Percentiles rank a stretch among this genome's conserved stretches.
These are phyloP conservation scores for Parasarocladium wereldwijsianum DNA, from an alignment of 2,329 filamentous ascomycete genomes.

Conservation along the genomic window DNA sequence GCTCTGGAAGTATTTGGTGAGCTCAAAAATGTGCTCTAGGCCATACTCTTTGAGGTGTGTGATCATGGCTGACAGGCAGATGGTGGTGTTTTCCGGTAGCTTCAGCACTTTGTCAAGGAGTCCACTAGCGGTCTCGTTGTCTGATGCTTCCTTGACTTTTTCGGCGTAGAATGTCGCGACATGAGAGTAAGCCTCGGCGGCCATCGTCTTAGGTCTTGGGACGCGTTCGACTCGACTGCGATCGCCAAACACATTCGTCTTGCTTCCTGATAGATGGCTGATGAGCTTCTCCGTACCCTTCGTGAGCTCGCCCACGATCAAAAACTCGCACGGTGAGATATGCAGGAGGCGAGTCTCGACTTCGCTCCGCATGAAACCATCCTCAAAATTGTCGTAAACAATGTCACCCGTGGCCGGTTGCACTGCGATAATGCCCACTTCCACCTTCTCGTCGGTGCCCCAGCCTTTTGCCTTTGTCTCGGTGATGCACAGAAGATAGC, in stretches of 20 bases:
- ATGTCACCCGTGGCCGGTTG: slow-evolving; percentile 94
- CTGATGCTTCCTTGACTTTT: slow-evolving; percentile 52
- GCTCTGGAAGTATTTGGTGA: slow-evolving; percentile 94
- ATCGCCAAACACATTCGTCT: slow-evolving; percentile 84
- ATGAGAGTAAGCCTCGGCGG: slow-evolving; percentile 72
- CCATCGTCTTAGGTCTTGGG: slow-evolving; percentile 63
- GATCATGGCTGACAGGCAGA: slow-evolving; percentile 95
- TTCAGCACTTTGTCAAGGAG: slow-evolving; percentile 77
- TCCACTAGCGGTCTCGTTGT: slow-evolving; percentile 41
- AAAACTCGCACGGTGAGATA: slow-evolving; percentile 87
- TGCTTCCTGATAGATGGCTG: slow-evolving; percentile 76
- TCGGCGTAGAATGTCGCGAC: slow-evolving; percentile 87
- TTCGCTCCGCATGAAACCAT: slow-evolving; percentile 94
- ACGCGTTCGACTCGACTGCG: slow-evolving; percentile 73
- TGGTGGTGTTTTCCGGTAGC: slow-evolving; percentile 71
- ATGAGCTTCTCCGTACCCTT: slow-evolving; percentile 87
- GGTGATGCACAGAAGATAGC: slow-evolving; percentile 88
- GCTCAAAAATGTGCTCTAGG: slow-evolving; percentile 84
- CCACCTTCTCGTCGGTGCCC: slow-evolving; percentile 84
- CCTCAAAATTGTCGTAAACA: slow-evolving; percentile 89
- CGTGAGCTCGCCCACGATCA: slow-evolving; percentile 82
- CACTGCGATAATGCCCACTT: slow-evolving; percentile 83
- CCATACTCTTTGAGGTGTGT: slow-evolving; percentile 83
- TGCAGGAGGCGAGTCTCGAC: slow-evolving; percentile 91
- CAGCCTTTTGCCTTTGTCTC: slow-evolving; percentile 66